phyloP scores from a whole-genome alignment of 768 basidiomycete species.

The Hygrophorus russula region DNA sequence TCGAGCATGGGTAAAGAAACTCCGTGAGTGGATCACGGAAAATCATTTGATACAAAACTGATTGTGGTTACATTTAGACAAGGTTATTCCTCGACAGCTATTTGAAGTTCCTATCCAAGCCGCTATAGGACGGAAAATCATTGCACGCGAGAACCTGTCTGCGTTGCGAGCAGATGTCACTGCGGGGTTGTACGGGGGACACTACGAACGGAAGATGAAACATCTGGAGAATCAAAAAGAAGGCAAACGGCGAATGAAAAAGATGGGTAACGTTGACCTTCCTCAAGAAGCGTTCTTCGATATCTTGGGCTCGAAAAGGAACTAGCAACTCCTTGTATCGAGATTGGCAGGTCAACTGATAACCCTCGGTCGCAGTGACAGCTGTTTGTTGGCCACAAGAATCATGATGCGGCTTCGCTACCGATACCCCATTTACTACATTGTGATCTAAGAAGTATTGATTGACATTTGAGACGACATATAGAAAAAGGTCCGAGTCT shows the following conservation, averaged over 20 bases:
- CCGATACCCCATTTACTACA: no score
- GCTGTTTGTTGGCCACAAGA: no score
- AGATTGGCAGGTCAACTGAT: no score
- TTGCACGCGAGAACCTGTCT: constrained; percentile 82
- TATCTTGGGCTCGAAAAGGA: constrained; percentile 58
- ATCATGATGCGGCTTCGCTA: no score
- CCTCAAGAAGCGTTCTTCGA: constrained; percentile 96
- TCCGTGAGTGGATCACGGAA: constrained; percentile 46
- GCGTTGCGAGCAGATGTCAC: constrained; percentile 89
- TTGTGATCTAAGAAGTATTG: no score
- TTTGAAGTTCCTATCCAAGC: constrained; percentile 97
- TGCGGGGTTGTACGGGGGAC: constrained; percentile 87
- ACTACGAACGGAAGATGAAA: constrained; percentile 90
- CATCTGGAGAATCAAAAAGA: constrained; percentile 87
- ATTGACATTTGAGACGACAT: background rate
- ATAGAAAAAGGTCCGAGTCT: background rate
- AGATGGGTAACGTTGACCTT: constrained; percentile 77
- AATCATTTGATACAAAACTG: background rate
- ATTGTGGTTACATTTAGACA: constrained; percentile 35
- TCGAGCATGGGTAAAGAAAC: constrained; percentile 80
- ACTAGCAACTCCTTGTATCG: constrained; percentile 5
- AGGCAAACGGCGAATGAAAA: constrained; percentile 83
- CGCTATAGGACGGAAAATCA: constrained; percentile 72
- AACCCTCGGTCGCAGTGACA: no score
- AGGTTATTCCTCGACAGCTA: constrained; percentile 84